A percentile compares a stretch with the other conserved stretches of the same genome.
Conservation (phyloP, 257 asterid species). For the Solanum habrochaites region DNA sequence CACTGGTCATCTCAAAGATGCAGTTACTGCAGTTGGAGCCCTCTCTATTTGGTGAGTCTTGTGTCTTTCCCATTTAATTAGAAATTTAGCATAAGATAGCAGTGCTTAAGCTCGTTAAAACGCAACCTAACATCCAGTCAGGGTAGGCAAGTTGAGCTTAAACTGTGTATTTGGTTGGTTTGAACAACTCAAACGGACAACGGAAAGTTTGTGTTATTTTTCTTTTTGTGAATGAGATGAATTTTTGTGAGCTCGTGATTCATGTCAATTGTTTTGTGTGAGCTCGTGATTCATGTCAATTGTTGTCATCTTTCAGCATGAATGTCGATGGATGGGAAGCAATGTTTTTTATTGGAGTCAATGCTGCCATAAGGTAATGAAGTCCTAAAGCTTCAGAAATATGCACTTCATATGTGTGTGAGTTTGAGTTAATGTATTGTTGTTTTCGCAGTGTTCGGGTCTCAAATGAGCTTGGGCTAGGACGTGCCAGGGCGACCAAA, state of each 20-base stretch:
- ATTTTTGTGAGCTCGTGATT: background rate
- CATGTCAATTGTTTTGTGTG: background rate
- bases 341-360: conserved; percentile 71
- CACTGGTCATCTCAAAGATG: conserved; percentile 61
- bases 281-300: background rate
- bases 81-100: background rate
- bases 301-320: conserved; percentile 30
- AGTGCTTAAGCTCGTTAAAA: background rate
- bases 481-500: conserved; percentile 45
- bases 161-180: background rate
- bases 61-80: background rate
- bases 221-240: background rate
- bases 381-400: background rate
- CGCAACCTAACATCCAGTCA: background rate
- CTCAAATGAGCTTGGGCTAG: conserved; percentile 67
- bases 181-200: background rate
- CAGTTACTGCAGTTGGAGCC: conserved; percentile 68
- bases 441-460: conserved; percentile 38
- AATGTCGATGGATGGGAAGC: conserved; percentile 55
- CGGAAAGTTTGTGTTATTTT: background rate
- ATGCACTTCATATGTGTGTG: background rate
- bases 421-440: background rate
- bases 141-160: background rate
- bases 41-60: conserved; percentile 64
- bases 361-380: conserved; percentile 75